Evolutionary conservation across 2,329 filamentous ascomycete species (phyloP).

Genomic region (Penicillium digitatum): DNA sequence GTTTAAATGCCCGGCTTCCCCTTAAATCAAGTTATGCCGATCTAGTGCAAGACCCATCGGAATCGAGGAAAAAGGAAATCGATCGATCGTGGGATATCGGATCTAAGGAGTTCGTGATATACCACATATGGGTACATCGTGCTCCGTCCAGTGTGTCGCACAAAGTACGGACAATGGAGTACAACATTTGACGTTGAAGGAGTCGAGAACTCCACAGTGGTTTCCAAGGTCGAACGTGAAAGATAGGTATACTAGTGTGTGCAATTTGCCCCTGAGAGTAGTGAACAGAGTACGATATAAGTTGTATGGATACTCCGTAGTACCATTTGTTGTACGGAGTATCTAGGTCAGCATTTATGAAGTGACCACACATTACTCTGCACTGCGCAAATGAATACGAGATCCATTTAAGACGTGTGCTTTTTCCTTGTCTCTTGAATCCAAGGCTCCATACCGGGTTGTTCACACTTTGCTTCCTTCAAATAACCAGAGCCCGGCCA

Average conservation of each 20-base stretch:
- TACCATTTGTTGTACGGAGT: not conserved
- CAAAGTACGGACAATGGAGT: not conserved
- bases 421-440: slow-evolving; percentile 4
- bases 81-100: slow-evolving; percentile 20
- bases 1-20: not conserved
- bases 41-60: slow-evolving; percentile 10
- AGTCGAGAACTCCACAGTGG: not conserved
- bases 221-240: not conserved
- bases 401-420: not conserved
- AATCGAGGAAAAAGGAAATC: slow-evolving; percentile 9
- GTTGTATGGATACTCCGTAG: too few species aligned
- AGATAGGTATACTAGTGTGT: slow-evolving; percentile 11
- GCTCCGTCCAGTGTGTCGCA: not conserved
- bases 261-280: slow-evolving; percentile 14
- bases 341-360: too few species aligned
- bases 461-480: slow-evolving; percentile 1
- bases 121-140: not conserved
- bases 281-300: not conserved
- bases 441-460: not conserved
- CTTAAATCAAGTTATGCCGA: slow-evolving; percentile 10
- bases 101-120: slow-evolving; percentile 4
- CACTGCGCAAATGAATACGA: not conserved
- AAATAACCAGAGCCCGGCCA: slow-evolving; percentile 4
- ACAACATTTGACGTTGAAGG: not conserved
- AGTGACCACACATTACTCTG: too few species aligned